These are phyloP conservation scores for Saccharomycopsis sp. DNA, from an alignment of 805 yeast genomes.

Conservation along the genomic window DNA sequence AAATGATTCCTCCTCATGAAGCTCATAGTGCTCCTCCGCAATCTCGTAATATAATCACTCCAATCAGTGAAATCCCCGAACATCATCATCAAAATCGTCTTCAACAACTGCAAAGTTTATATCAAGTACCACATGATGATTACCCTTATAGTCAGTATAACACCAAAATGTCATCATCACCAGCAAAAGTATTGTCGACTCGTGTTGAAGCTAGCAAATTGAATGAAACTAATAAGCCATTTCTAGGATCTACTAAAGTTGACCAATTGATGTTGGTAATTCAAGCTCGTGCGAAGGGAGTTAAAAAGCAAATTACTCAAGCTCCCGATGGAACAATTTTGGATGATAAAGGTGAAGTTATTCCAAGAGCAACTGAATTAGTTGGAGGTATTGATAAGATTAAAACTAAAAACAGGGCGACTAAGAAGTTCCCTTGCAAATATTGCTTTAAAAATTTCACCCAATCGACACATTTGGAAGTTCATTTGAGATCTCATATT, in stretches of 20 bases:
- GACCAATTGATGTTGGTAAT: constrained; percentile 88
- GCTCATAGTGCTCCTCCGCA: constrained; percentile 21
- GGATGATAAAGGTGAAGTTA: constrained; percentile 43
- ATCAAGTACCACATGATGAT: too few species aligned
- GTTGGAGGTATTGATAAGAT: constrained; percentile 80
- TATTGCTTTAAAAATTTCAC: constrained; percentile 77
- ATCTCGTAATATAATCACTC: constrained; percentile 16
- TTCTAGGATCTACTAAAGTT: constrained; percentile 80
- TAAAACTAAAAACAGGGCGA: constrained; percentile 26
- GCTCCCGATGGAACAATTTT: constrained; percentile 65
- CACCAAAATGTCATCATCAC: too few species aligned
- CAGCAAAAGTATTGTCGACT: constrained; percentile 17
- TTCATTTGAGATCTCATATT: constrained; percentile 80
- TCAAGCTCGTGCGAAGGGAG: constrained; percentile 78
- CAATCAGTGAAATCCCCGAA: constrained; percentile 19
- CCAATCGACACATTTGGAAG: constrained; percentile 88
- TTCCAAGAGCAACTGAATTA: constrained; percentile 54
- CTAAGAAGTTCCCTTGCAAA: constrained; percentile 60
- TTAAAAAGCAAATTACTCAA: constrained; percentile 55
- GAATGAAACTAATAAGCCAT: constrained; percentile 52
- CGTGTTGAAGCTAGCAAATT: constrained; percentile 15
- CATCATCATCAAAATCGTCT: constrained; percentile 25
- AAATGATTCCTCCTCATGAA: constrained; percentile 15
- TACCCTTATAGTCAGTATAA: too few species aligned
- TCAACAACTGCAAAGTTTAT: too few species aligned